Percentiles rank a stretch among this genome's conserved stretches.
phyloP scores from a whole-genome alignment of 306 rosid species.

The Cicer arietinum region DNA sequence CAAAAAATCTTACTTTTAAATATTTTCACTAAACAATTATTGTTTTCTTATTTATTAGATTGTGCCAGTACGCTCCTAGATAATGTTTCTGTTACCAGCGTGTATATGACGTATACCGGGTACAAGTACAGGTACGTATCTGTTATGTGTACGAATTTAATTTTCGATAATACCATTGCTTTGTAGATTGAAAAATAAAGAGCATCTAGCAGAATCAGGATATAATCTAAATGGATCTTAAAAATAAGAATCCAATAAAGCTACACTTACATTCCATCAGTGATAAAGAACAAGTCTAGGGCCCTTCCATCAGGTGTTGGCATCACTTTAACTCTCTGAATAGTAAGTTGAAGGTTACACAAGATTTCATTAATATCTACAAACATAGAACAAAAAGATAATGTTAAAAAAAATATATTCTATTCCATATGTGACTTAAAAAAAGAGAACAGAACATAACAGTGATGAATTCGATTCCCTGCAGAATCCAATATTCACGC shows the following conservation, averaged over 20 bases:
- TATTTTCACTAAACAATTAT: no score
- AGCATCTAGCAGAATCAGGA: constrained; percentile 32
- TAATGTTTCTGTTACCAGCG: no score
- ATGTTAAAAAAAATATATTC: constrained; percentile 37
- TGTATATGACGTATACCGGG: no score
- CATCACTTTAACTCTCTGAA: constrained; percentile 87
- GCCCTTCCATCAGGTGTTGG: constrained; percentile 92
- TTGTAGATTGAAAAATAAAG: constrained; percentile 3
- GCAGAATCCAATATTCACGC: no score
- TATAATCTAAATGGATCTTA: constrained; percentile 5
- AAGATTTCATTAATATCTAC: constrained; percentile 78
- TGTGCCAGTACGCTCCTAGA: no score
- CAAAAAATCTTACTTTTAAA: neutral
- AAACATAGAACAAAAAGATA: neutral
- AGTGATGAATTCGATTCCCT: no score
- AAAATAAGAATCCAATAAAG: constrained; percentile 37
- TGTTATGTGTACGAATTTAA: neutral
- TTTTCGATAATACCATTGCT: neutral
- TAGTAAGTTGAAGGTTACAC: constrained; percentile 75
- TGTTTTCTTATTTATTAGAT: no score
- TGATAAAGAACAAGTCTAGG: constrained; percentile 79
- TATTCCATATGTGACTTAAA: constrained; percentile 7
- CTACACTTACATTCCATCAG: constrained; percentile 73
- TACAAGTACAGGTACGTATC: neutral
- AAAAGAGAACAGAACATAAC: neutral